phyloP scores from a whole-genome alignment of 345 rosid genomes.

The Eucalyptus curtisii region DNA sequence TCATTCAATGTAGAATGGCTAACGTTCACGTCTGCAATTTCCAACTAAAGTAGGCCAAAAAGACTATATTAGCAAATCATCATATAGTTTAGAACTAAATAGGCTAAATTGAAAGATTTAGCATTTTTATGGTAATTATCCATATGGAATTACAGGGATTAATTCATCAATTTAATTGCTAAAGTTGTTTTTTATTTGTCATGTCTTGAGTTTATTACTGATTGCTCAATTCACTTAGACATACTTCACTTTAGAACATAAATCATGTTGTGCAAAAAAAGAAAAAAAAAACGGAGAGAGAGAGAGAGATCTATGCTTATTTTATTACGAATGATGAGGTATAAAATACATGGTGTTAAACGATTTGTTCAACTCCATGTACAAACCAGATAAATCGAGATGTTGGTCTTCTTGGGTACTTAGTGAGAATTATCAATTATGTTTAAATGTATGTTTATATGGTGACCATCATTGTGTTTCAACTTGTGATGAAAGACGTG shows the following conservation, averaged over 20 bases:
- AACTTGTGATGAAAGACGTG: neutral
- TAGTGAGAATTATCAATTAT: neutral
- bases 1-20: no score
- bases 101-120: no score
- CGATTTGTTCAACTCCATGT: no score
- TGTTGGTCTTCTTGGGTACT: no score
- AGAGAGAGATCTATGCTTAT: neutral
- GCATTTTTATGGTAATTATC: no score
- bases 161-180: neutral
- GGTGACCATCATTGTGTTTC: neutral
- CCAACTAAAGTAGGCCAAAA: no score
- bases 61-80: no score
- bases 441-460: neutral
- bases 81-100: no score
- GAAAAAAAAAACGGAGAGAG: accelerated
- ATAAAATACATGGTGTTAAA: neutral
- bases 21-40: accelerated
- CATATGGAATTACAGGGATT: neutral
- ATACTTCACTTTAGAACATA: neutral
- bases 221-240: no score
- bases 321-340: neutral
- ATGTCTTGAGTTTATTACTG: no score
- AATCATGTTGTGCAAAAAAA: neutral
- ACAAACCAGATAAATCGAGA: neutral
- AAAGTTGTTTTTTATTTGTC: neutral